phyloP scores from a whole-genome alignment of 208 protist species.

The Angomonas ambiguus region DNA sequence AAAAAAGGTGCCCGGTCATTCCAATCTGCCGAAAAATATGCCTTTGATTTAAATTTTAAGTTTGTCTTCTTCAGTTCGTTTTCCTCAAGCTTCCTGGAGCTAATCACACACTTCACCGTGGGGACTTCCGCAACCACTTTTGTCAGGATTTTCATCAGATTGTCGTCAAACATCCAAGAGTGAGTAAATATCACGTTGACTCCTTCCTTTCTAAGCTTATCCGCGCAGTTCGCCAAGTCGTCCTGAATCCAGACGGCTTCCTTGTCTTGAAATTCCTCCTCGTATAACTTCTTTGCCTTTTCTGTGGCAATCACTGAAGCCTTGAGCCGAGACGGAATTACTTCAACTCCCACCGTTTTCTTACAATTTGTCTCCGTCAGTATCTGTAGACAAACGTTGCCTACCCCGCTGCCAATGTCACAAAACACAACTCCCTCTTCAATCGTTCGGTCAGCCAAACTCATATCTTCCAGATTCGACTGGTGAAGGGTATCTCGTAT shows the following conservation, averaged over 20 bases:
- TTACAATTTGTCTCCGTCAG: conserved; percentile 67
- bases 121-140: conserved; percentile 49
- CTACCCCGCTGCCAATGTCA: conserved; percentile 81
- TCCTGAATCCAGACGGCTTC: conserved; percentile 59
- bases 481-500: conserved; percentile 12
- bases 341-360: conserved; percentile 70
- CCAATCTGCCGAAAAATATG: conserved; percentile 69
- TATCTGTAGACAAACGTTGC: conserved; percentile 80
- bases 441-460: conserved; percentile 21
- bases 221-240: conserved; percentile 56
- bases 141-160: conserved; percentile 59
- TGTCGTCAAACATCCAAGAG: conserved; percentile 85
- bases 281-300: conserved; percentile 45
- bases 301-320: conserved; percentile 40
- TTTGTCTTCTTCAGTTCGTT: conserved; percentile 21
- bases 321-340: conserved; percentile 62
- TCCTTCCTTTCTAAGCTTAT: conserved; percentile 35
- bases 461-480: conserved; percentile 18
- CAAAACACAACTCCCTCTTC: conserved; percentile 70
- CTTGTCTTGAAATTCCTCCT: conserved; percentile 50
- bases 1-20: conserved; percentile 78
- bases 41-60: conserved; percentile 36
- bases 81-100: conserved; percentile 66
- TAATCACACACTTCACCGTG: conserved; percentile 65
- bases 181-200: conserved; percentile 78